Conservation (phyloP, 2,329 filamentous ascomycete genomes). For the Pseudophaeomoniella oleicola region DNA sequence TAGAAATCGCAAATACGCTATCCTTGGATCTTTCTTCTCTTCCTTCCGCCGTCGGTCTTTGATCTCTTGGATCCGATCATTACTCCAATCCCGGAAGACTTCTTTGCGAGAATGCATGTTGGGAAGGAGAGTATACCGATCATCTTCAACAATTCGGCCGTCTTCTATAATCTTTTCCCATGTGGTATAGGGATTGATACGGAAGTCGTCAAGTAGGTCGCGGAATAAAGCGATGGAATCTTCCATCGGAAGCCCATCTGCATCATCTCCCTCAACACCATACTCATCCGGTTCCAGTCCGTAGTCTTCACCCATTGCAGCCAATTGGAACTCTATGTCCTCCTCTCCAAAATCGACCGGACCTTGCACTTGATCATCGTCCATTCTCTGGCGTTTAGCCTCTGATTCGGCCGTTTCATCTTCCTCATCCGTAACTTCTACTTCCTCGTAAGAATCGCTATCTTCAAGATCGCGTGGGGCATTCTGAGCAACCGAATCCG, state of each 20-base stretch:
- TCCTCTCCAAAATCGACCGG: conserved; percentile 79
- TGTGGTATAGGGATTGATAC: conserved; percentile 72
- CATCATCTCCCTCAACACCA: conserved; percentile 47
- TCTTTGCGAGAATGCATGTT: conserved; percentile 73
- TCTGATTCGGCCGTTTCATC: conserved; percentile 31
- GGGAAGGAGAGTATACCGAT: conserved; percentile 67
- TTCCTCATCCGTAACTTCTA: conserved; percentile 54
- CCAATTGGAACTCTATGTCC: conserved; percentile 84
- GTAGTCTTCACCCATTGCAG: conserved; percentile 77
- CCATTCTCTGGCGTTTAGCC: conserved; percentile 36
- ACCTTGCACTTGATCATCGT: conserved; percentile 30
- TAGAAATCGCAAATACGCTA: conserved; percentile 70
- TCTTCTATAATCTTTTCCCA: conserved; percentile 87
- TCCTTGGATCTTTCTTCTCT: conserved; percentile 67
- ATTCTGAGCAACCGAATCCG: conserved; percentile 4
- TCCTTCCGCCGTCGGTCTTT: conserved; percentile 46
- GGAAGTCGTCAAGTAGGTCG: conserved; percentile 69
- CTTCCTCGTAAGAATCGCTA: conserved; percentile 62
- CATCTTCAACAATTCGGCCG: conserved; percentile 67
- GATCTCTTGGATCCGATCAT: conserved; percentile 57
- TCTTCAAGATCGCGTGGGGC: conserved; percentile 22
- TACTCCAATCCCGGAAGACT: conserved; percentile 71
- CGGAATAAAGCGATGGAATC: conserved; percentile 69
- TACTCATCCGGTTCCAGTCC: conserved; percentile 65
- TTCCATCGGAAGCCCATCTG: conserved; percentile 54